Base-by-base conservation (phyloP, 2,329 filamentous ascomycete genomes). In the Phoma herbarum region DNA sequence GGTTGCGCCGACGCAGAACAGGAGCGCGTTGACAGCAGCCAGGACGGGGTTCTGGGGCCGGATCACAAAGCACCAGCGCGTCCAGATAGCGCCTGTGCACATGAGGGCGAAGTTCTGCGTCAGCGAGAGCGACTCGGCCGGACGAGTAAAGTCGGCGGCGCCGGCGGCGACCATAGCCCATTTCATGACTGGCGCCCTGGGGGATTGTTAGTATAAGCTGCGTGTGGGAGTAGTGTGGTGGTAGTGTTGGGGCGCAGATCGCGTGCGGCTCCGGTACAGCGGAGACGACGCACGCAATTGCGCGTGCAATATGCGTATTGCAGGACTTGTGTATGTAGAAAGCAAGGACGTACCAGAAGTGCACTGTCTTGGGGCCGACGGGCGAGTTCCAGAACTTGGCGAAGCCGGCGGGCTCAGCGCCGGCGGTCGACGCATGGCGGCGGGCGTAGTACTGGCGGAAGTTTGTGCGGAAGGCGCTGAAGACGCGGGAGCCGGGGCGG, bases 1-100 rank as follows among this genome's bases (percentile, higher is more conserved):
- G 66, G 92, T 85, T 59, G 91, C 82, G 71, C 95, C 95, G 63
- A 97, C 93, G 67, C 90, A 82, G 72, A 91, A 94, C 70, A 99
- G 90, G 85, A 97, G 96, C 86, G 97, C 97, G 87, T 99, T 99
- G 77, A 98, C 95, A 54, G 93, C 88, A 61, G 95, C 95, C 59
- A 99, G 88, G 61, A 97, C 90, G 74, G 93, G 82, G 84, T 99
- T 99, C 80, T 88, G 88, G 57, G 95, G 95, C 80, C 88, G 93
- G 81, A 99, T 99, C 79, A 99, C 90, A 76, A 98, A 85, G 85
- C 95, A 99, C 95, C 95, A 99, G 68, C 95, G 88, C 44, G 95
- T 99, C 95, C 95, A 99, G 85, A 99, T 99, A 66, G 90, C 81
- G 67, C 95, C 95, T 10, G 95, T 99, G 70, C 88, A 88, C 75